These are phyloP conservation scores for Triticum urartu DNA, from an alignment of 176 grass and related monocot genomes.

Conservation along the genomic window DNA sequence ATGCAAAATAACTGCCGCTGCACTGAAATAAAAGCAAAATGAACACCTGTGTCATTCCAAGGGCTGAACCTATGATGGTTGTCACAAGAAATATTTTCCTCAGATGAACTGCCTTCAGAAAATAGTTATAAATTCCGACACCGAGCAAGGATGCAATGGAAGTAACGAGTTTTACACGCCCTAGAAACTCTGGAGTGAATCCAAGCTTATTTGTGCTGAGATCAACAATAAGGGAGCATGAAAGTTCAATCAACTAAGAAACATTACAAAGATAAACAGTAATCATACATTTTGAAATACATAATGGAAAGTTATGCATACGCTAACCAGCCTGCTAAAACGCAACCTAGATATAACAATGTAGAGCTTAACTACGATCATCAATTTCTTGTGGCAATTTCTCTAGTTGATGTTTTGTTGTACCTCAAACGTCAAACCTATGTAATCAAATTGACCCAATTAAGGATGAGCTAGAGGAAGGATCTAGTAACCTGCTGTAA, in stretches of 20 bases:
- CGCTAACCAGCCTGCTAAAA: background rate
- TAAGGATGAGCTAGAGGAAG: slow-evolving; percentile 17
- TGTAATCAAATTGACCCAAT: slow-evolving; percentile 18
- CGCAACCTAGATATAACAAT: background rate
- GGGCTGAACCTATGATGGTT: slow-evolving; percentile 85
- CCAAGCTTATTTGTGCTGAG: slow-evolving; percentile 97
- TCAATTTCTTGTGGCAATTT: slow-evolving; percentile 22
- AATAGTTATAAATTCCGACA: slow-evolving; percentile 91
- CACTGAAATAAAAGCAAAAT: slow-evolving; percentile 39
- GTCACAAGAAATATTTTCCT: slow-evolving; percentile 94
- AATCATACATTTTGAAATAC: background rate
- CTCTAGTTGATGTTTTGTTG: slow-evolving; percentile 4
- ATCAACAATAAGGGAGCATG: slow-evolving; percentile 31
- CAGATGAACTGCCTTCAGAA: slow-evolving; percentile 85
- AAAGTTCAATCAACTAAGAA: slow-evolving; percentile 19
- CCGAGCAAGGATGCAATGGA: slow-evolving; percentile 87
- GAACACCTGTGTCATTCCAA: slow-evolving; percentile 95
- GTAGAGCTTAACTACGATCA: background rate
- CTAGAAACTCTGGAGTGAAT: slow-evolving; percentile 97
- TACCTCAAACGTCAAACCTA: background rate
- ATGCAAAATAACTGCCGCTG: slow-evolving; percentile 13
- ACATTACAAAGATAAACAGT: background rate
- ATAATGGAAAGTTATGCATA: background rate
- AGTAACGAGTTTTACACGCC: slow-evolving; percentile 95
- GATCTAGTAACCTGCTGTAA: background rate